Evolutionary conservation across 1,284 basidiomycete genomes (phyloP), one percentile per base, ranked within the genome.

Genomic region (Takashimella tepidaria): DNA sequence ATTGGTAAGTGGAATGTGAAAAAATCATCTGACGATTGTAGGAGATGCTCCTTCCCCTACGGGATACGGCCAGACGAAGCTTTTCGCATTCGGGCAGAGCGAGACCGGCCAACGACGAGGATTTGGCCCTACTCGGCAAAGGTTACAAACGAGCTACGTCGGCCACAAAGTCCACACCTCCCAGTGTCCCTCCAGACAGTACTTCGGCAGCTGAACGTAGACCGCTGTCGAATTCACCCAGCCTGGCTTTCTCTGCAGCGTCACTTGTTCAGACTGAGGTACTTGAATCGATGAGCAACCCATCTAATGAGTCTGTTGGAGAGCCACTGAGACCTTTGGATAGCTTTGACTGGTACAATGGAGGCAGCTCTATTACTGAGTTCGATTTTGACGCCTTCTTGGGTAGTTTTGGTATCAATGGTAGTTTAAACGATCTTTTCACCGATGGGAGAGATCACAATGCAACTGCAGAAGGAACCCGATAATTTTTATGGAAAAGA

Each of bases 61-160:
- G 40, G 8, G 49, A 47, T 20, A 51, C 42, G 12, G 56, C 56
- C 21, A 22, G 46, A 37, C 21, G 43, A 24, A 37, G 24, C 31
- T 58, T 55, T 25, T 26, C 20, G 23, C 21, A 51, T 5, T 24
- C 53, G n/a, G 56, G 53, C 6, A 24, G 41, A 41, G 16, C 56
- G 6, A n/a, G 23, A 16, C 47, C 53, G 4, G 20, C 31, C 46
- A 44, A 47, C 26, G 56, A 58, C 12, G 53, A 55, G 25, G 56
- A 58, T 45, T 41, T 58, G 25, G 49, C 45, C 4, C 21, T 58
- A 26, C 45, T 58, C 6, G 56, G 56, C 6, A 51, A 51, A 52
- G 41, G 49, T 5, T 25, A n/a, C 24, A 49, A 40, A 41, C 45
- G 20, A 49, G 47, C 45, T 42, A 55, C 49, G 13, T 23, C 24